A percentile compares a stretch with the other conserved stretches of the same genome.
Evolutionary conservation across 352 stramenopile genomes (phyloP).

Genomic region (Globisporangium cederbergense): DNA sequence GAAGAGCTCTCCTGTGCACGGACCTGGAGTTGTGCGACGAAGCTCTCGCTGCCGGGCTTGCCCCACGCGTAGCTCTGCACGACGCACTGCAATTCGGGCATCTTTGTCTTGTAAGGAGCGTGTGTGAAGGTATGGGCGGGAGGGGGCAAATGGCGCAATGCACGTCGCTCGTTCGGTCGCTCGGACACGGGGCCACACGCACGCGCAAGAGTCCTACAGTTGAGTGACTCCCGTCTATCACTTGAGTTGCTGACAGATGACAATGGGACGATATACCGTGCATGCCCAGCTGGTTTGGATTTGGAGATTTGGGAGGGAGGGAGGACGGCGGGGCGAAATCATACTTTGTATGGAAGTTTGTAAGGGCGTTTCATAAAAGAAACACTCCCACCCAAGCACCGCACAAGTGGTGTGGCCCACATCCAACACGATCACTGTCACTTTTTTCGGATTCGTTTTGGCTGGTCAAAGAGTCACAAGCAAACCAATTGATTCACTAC

Average conservation of each 20-base stretch:
- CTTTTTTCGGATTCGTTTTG: neutral
- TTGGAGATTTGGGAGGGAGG: neutral
- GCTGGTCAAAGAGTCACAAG: slow-evolving; percentile 13
- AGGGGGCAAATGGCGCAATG: slow-evolving; percentile 8
- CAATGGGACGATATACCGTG: slow-evolving; percentile 2
- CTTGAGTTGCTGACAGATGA: neutral
- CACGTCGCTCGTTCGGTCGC: neutral
- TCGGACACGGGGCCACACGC: neutral
- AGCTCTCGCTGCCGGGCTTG: slow-evolving; percentile 75
- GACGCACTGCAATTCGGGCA: slow-evolving; percentile 81
- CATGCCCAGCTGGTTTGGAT: neutral
- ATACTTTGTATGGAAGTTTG: slow-evolving; percentile 1
- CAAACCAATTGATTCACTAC: slow-evolving; percentile 14
- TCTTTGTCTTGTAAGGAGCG: slow-evolving; percentile 14
- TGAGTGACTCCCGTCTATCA: neutral
- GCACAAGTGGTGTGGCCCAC: neutral
- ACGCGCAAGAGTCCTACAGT: slow-evolving; percentile 10
- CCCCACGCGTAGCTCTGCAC: slow-evolving; percentile 91
- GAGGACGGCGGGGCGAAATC: neutral
- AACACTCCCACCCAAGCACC: neutral
- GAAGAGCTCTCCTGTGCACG: neutral
- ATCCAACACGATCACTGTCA: neutral
- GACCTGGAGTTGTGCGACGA: slow-evolving; percentile 88
- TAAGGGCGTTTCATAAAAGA: slow-evolving; percentile 5
- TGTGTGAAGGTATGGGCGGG: neutral